Evolutionary conservation across 768 basidiomycete genomes (phyloP).

Genomic region (Trametes sanguinea): DNA sequence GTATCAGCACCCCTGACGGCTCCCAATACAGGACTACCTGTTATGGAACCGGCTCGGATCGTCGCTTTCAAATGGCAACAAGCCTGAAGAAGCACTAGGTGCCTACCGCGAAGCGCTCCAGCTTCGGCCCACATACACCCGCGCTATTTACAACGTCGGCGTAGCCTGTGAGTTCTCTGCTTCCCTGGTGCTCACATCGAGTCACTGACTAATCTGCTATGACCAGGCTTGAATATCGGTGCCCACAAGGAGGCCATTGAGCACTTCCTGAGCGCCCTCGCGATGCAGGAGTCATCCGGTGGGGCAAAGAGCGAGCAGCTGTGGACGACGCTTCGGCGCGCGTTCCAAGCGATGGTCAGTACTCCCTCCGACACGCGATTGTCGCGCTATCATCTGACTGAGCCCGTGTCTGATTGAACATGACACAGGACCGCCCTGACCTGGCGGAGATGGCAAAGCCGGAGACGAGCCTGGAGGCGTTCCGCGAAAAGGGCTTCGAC

Average conservation of each 20-base stretch:
- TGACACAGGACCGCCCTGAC: slow-evolving; percentile 69
- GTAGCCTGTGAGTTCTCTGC: slow-evolving; percentile 78
- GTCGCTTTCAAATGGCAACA: slow-evolving; percentile 89
- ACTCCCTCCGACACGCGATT: neutral
- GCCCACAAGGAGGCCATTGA: slow-evolving; percentile 95
- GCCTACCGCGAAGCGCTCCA: slow-evolving; percentile 89
- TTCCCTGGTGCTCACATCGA: neutral
- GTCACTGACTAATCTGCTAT: slow-evolving; percentile 6
- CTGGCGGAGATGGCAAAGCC: slow-evolving; percentile 75
- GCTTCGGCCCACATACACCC: slow-evolving; percentile 91
- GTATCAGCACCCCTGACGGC: neutral
- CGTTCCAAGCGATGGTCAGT: slow-evolving; percentile 79
- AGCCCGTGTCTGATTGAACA: neutral
- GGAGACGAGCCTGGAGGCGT: slow-evolving; percentile 65
- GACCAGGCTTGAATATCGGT: slow-evolving; percentile 89
- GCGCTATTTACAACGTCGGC: slow-evolving; percentile 97
- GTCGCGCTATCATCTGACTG: slow-evolving; percentile 6
- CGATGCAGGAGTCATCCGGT: slow-evolving; percentile 69
- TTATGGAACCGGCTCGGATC: slow-evolving; percentile 97
- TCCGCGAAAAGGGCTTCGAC: slow-evolving; percentile 86
- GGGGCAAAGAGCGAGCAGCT: slow-evolving; percentile 80
- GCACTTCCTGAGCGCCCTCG: slow-evolving; percentile 86
- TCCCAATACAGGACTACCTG: slow-evolving; percentile 69
- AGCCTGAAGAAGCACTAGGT: slow-evolving; percentile 90
- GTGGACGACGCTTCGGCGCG: slow-evolving; percentile 86